These are phyloP conservation scores for Fusarium austroafricanum DNA, from an alignment of 2,329 filamentous ascomycete genomes.

Conservation along the genomic window DNA sequence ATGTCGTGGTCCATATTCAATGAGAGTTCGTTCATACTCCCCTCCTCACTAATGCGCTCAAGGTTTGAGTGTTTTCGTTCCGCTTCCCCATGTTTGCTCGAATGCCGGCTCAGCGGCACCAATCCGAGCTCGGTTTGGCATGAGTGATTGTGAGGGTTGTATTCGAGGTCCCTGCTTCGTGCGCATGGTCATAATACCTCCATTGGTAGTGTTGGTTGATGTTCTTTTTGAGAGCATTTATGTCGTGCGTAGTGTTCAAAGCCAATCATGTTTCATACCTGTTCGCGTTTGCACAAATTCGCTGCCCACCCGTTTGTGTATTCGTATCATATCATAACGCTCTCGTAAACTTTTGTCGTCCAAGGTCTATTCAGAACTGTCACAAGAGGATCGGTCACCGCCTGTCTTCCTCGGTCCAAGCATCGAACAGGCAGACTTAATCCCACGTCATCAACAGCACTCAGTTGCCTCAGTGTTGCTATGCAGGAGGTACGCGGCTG, in stretches of 20 bases:
- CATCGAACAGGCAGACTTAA: neutral
- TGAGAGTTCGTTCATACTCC: neutral
- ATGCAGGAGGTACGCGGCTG: constrained; percentile 26
- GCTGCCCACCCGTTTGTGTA: constrained; percentile 1
- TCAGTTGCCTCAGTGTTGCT: neutral
- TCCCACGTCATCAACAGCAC: neutral
- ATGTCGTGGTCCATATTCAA: neutral
- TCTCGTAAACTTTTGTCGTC: neutral
- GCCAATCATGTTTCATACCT: neutral
- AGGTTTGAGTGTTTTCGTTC: neutral
- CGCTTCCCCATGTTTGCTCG: neutral
- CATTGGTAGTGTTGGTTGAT: neutral
- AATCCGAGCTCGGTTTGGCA: neutral
- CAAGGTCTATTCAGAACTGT: neutral
- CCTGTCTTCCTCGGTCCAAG: neutral
- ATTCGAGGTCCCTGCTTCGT: neutral
- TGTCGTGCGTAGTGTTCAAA: neutral
- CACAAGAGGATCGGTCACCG: neutral
- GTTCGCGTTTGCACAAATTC: neutral
- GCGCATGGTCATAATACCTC: neutral
- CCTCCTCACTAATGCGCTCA: neutral
- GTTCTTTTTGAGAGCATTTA: neutral
- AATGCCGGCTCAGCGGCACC: neutral
- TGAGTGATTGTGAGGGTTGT: neutral
- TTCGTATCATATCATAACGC: constrained; percentile 1